Evolutionary conservation across 768 basidiomycete species (phyloP), one percentile per base, ranked within the genome.

Genomic region (Tephrocybe sp.): DNA sequence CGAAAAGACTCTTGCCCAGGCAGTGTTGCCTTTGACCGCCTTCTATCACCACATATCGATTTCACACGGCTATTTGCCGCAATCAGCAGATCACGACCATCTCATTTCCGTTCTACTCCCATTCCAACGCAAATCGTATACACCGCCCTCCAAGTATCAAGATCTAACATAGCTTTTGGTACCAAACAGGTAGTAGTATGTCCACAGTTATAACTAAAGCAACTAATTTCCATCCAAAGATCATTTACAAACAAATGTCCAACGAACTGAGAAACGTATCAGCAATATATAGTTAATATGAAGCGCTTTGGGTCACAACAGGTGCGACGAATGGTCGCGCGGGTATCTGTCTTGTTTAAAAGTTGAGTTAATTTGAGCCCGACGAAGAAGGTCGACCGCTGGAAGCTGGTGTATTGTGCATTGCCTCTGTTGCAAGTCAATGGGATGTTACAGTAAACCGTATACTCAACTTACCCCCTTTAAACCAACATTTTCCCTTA

Each of bases 401-500:
- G n/a, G 50, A 34, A 41, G 28, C 26, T 18, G 10, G 28, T 11
- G 48, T 26, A n/a, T 72, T 68, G 56, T 78, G 77, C 77, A 78
- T 78, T 4, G 69, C 69, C 45, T 76, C 76, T 78, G 48, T 15
- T 30, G 41, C n/a, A 10, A 12, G 33, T 42, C 25, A 30, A 23
- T 20, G 20, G 26, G 14, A 15, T 41, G 54, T 46, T 32, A 43
- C 24, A 15, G 20, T 23, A 8, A 25, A 11, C 18, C 8, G 17
- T 36, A 38, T 23, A 39, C 32, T 6, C 8, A 26, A 58, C 75
- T 42, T 54, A 78, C 80, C 78, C 60, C 85, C 88, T 78, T 91
- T 90, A 69, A 92, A 92, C 88, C 90, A 90, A 63, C 90, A 92
- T 69, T 86, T 90, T 37, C 89, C 88, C 63, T 86, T 88, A 68